A percentile compares a stretch with the other conserved stretches of the same genome.
These are phyloP conservation scores for Didymella keratinophila DNA, from an alignment of 2,329 filamentous ascomycete species.

Conservation along the genomic window DNA sequence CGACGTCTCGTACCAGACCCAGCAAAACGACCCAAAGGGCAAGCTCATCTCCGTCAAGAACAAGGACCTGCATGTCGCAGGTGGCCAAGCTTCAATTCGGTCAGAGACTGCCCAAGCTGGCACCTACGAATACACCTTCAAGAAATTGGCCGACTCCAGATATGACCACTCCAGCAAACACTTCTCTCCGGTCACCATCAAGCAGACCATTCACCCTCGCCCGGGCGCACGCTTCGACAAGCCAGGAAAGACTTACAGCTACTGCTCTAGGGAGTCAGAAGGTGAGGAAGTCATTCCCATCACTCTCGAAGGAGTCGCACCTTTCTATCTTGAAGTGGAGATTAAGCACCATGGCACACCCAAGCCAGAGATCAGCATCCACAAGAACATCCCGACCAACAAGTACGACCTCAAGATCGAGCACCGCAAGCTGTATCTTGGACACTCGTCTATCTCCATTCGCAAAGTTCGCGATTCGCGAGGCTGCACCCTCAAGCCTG, in stretches of 20 bases:
- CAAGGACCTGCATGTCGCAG: conserved; percentile 78
- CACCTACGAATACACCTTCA: conserved; percentile 85
- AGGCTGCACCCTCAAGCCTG: conserved; percentile 81
- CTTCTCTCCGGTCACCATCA: conserved; percentile 72
- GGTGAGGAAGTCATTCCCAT: conserved; percentile 90
- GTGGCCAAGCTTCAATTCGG: conserved; percentile 77
- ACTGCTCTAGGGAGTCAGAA: conserved; percentile 84
- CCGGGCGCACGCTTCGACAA: conserved; percentile 83
- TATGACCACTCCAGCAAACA: conserved; percentile 77
- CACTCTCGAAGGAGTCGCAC: conserved; percentile 79
- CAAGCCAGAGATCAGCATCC: conserved; percentile 79
- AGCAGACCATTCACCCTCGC: conserved; percentile 84
- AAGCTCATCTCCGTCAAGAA: conserved; percentile 65
- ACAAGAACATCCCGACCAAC: conserved; percentile 79
- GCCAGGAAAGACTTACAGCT: conserved; percentile 93
- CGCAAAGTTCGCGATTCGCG: conserved; percentile 87
- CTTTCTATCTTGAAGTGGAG: conserved; percentile 89
- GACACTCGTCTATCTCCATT: conserved; percentile 88
- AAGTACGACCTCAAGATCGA: conserved; percentile 84
- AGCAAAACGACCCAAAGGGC: conserved; percentile 71
- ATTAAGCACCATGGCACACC: conserved; percentile 88
- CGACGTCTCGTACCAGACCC: conserved; percentile 81
- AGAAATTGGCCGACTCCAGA: conserved; percentile 80
- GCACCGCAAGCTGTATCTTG: conserved; percentile 81
- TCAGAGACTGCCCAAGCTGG: conserved; percentile 89